Evolutionary conservation across 192 early-diverging fungal species (phyloP).

Genomic region (Rhizoclosmatium sp.): DNA sequence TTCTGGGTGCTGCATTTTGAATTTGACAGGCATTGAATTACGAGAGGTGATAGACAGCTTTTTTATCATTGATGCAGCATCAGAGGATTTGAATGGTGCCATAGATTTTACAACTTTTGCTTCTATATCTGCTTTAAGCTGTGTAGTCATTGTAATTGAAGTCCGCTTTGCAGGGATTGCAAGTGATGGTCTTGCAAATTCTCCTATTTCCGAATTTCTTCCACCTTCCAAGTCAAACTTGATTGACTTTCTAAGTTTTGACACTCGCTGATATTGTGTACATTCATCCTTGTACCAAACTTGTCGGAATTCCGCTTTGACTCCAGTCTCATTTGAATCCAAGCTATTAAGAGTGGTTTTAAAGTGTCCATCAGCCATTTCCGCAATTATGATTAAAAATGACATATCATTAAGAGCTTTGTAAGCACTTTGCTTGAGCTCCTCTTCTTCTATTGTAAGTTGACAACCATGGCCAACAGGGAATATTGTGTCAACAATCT

Average conservation of each 20-base stretch:
- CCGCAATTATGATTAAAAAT: not conserved
- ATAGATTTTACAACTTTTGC: not conserved
- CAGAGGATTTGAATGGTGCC: not conserved
- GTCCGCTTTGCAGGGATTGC: not conserved
- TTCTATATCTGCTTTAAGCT: conserved; percentile 1
- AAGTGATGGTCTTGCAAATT: not conserved
- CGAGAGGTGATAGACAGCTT: not conserved
- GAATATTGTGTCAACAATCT: not conserved
- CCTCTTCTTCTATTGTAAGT: no score
- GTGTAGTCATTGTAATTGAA: not conserved
- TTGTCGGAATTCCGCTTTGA: no score
- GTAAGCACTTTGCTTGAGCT: not conserved
- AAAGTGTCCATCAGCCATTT: not conserved
- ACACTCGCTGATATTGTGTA: no score
- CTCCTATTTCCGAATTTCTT: not conserved
- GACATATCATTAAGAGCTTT: conserved; percentile 1
- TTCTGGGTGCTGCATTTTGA: not conserved
- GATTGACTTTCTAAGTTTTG: not conserved
- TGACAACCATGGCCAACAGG: no score
- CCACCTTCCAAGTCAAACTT: not conserved
- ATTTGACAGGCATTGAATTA: not conserved
- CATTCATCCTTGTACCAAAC: no score
- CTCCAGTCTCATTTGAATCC: no score
- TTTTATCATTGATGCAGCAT: not conserved
- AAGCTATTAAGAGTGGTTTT: not conserved